Percentiles rank a stretch among this genome's conserved stretches.
These are phyloP conservation scores for Aspergillus fischeri DNA, from an alignment of 2,329 filamentous ascomycete genomes.

Conservation along the genomic window DNA sequence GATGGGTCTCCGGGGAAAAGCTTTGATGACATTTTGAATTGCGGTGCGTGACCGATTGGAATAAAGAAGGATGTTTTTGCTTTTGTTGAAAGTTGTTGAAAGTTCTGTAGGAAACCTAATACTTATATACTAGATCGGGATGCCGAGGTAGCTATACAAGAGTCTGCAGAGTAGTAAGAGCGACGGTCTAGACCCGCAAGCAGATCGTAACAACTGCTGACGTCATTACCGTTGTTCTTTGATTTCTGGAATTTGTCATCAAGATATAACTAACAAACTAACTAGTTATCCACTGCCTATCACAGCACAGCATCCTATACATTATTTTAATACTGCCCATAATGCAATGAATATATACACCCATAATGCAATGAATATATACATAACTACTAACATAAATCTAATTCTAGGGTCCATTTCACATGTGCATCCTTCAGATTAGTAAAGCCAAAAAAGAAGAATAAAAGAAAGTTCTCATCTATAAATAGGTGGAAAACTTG, in stretches of 20 bases:
- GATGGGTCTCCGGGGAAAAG: conserved; percentile 67
- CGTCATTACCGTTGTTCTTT: neutral
- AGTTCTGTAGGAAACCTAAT: neutral
- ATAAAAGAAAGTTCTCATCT: too few species aligned
- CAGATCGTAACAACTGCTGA: neutral
- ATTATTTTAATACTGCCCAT: too few species aligned
- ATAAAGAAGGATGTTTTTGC: neutral
- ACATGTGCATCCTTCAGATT: too few species aligned
- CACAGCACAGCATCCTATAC: too few species aligned
- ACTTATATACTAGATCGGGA: neutral
- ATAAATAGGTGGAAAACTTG: too few species aligned
- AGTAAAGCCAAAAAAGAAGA: too few species aligned
- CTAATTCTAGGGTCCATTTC: too few species aligned
- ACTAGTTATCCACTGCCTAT: too few species aligned
- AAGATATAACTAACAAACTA: too few species aligned
- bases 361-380: too few species aligned
- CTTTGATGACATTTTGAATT: conserved; percentile 29
- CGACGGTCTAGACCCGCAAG: neutral
- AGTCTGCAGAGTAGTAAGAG: neutral
- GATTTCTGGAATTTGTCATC: neutral
- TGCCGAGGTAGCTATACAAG: neutral
- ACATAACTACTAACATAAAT: too few species aligned
- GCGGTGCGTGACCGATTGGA: neutral
- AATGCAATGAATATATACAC: too few species aligned
- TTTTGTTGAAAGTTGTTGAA: neutral